phyloP scores from a whole-genome alignment of 2,329 filamentous ascomycete genomes.

The Didymella pinodella region DNA sequence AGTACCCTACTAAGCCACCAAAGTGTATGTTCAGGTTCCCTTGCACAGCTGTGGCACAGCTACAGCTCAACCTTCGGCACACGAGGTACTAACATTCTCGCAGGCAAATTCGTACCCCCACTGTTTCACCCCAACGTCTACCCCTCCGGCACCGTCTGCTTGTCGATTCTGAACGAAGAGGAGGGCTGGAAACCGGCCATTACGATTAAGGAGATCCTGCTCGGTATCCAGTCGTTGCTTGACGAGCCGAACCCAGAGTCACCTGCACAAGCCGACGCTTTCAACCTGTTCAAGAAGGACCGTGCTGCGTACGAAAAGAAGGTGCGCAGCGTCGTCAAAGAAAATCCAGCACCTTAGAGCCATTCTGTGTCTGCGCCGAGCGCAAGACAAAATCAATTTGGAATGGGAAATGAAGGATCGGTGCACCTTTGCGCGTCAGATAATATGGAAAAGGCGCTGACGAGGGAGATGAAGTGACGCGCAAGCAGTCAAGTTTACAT shows the following conservation, averaged over 20 bases:
- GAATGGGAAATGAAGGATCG: background rate
- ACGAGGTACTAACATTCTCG: slow-evolving; percentile 5
- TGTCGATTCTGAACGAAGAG: slow-evolving; percentile 97
- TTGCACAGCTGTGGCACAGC: background rate
- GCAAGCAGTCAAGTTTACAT: background rate
- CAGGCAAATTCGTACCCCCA: slow-evolving; percentile 95
- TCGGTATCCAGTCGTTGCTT: slow-evolving; percentile 94
- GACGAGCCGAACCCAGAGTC: slow-evolving; percentile 98
- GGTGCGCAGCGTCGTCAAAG: slow-evolving; percentile 83
- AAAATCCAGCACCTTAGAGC: slow-evolving; percentile 79
- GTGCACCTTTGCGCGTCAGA: background rate
- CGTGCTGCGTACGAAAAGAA: slow-evolving; percentile 85
- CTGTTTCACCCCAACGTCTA: slow-evolving; percentile 99
- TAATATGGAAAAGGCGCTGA: background rate
- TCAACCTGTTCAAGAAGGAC: slow-evolving; percentile 96
- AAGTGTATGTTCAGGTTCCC: slow-evolving; percentile 75
- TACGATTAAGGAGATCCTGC: slow-evolving; percentile 95
- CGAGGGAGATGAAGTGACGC: background rate
- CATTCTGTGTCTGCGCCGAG: background rate
- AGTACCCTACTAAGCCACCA: slow-evolving; percentile 97
- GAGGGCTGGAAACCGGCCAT: slow-evolving; percentile 99
- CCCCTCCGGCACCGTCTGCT: slow-evolving; percentile 94
- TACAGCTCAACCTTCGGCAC: too few relatives aligned
- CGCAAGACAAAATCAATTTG: background rate
- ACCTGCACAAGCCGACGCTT: slow-evolving; percentile 95